Conservation (phyloP, 1,284 basidiomycete species). For the Trametes polyzona region DNA sequence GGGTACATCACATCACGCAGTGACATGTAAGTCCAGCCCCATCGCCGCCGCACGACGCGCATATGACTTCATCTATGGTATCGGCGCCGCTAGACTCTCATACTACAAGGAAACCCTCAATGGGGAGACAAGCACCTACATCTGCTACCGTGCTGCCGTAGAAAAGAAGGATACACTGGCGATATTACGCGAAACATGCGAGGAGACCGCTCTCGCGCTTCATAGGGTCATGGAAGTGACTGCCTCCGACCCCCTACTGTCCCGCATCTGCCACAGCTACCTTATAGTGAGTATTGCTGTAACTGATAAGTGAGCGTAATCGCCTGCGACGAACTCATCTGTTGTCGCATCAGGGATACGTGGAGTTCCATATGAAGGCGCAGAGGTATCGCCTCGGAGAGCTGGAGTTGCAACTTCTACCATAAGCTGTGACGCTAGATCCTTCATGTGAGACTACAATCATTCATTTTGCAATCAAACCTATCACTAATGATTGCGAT, state of each 20-base stretch:
- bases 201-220: not conserved
- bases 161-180: not conserved
- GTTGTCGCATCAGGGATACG: not conserved
- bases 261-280: not conserved
- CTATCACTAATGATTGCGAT: too few species aligned
- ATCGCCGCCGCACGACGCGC: too few species aligned
- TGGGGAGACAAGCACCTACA: constrained; percentile 3
- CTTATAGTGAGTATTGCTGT: not conserved
- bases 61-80: not conserved
- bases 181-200: not conserved
- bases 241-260: not conserved
- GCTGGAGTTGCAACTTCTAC: not conserved
- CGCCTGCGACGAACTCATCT: not conserved
- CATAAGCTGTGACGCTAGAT: too few species aligned
- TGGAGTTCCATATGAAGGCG: constrained; percentile 3
- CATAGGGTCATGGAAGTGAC: not conserved
- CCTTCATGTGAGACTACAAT: too few species aligned
- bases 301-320: not conserved
- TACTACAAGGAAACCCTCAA: constrained; percentile 8
- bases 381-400: not conserved
- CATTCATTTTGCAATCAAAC: too few species aligned
- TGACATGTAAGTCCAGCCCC: not conserved
- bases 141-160: not conserved
- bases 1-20: not conserved
- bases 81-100: not conserved